These are phyloP conservation scores for Cercis canadensis DNA, from an alignment of 306 rosid species.

Conservation along the genomic window DNA sequence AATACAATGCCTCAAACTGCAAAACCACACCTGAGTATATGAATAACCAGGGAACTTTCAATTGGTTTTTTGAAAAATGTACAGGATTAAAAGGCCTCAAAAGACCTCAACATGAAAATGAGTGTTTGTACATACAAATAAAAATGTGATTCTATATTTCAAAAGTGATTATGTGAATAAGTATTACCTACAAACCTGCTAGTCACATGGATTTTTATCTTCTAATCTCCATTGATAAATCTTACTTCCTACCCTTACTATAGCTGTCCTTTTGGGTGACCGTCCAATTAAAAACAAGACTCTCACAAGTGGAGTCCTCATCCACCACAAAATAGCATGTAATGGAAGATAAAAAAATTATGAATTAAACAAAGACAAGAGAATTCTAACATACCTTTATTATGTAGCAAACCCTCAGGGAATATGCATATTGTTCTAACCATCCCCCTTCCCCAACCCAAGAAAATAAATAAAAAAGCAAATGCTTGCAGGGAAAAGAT, in stretches of 20 bases:
- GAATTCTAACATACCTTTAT: neutral
- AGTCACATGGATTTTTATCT: constrained; percentile 21
- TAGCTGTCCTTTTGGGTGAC: constrained; percentile 83
- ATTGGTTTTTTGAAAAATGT: too few species aligned
- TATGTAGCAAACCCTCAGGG: too few species aligned
- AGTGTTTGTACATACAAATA: too few species aligned
- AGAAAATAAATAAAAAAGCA: too few species aligned
- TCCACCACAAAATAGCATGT: constrained; percentile 95
- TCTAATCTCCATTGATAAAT: neutral
- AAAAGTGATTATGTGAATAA: constrained; percentile 20
- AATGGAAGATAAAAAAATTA: constrained; percentile 35
- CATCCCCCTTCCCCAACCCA: too few species aligned
- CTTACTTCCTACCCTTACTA: constrained; percentile 73
- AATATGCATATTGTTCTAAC: too few species aligned
- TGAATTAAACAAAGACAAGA: neutral
- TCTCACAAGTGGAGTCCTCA: constrained; percentile 76
- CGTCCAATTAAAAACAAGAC: constrained; percentile 84
- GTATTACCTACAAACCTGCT: constrained; percentile 22
- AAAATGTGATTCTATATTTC: neutral
- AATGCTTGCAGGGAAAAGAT: too few species aligned
- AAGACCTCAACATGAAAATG: too few species aligned
- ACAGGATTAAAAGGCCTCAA: too few species aligned
- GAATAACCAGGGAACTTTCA: too few species aligned
- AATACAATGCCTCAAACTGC: too few species aligned
- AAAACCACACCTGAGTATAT: too few species aligned